Conservation (phyloP, 2,329 filamentous ascomycete species). For the Hypoxylon sp. region DNA sequence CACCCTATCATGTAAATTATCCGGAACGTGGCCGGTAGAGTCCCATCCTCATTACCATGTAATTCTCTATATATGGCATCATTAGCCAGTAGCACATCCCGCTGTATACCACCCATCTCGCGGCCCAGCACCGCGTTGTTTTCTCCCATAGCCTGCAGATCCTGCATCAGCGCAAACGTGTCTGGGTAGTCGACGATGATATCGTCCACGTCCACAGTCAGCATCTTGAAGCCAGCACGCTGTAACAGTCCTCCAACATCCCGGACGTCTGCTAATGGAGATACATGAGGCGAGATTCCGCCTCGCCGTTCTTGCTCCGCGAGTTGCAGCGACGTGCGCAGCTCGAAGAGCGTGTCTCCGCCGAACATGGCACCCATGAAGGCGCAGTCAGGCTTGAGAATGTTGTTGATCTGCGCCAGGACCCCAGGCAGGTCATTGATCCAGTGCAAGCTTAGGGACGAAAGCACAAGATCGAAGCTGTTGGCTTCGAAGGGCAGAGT, state of each 20-base stretch:
- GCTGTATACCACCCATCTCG: conserved; percentile 81
- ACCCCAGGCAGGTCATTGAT: conserved; percentile 94
- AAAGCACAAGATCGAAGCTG: conserved; percentile 91
- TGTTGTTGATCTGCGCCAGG: conserved; percentile 84
- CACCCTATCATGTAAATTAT: conserved; percentile 99
- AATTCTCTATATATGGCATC: conserved; percentile 91
- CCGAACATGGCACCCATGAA: conserved; percentile 98
- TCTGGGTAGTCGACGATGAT: conserved; percentile 96
- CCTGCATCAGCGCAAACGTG: conserved; percentile 90
- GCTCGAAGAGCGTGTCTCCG: conserved; percentile 92
- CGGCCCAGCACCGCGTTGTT: conserved; percentile 89
- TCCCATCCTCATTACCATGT: conserved; percentile 84
- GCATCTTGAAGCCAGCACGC: conserved; percentile 91
- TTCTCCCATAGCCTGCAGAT: conserved; percentile 97
- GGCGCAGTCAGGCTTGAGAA: conserved; percentile 90
- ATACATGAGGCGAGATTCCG: conserved; percentile 92
- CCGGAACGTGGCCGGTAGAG: conserved; percentile 90
- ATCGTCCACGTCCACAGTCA: conserved; percentile 97
- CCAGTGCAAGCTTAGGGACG: conserved; percentile 93
- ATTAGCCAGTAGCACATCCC: conserved; percentile 88
- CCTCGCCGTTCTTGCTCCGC: conserved; percentile 91
- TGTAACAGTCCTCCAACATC: conserved; percentile 91
- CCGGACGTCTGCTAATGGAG: conserved; percentile 89
- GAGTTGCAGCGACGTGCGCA: conserved; percentile 92
- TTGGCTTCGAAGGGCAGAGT: conserved; percentile 80